These are phyloP conservation scores for Elongisporangium prolatum DNA, from an alignment of 352 stramenopile species.

Conservation along the genomic window DNA sequence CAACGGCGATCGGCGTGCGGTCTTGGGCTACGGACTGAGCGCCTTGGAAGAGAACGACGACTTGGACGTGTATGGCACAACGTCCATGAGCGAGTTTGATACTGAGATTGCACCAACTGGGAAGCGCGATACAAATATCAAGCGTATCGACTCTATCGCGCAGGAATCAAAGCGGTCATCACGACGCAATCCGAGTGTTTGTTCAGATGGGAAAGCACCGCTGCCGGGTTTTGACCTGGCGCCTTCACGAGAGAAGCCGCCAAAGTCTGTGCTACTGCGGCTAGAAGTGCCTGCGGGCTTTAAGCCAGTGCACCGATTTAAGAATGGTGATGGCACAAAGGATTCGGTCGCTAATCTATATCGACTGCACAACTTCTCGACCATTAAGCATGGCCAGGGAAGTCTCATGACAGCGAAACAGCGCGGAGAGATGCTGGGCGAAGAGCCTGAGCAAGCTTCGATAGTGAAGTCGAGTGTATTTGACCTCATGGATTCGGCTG, in stretches of 20 bases:
- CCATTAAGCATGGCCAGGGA: constrained; percentile 20
- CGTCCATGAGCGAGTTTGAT: constrained; percentile 69
- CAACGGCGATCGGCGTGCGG: constrained; percentile 26
- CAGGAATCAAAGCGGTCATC: constrained; percentile 18
- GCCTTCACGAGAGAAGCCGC: constrained; percentile 28
- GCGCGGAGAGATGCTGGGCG: constrained; percentile 33
- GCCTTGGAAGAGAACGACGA: constrained; percentile 84
- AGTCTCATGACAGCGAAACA: constrained; percentile 48
- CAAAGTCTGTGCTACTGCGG: constrained; percentile 29
- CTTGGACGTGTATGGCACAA: constrained; percentile 69
- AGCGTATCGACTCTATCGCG: constrained; percentile 27
- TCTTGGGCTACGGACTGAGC: constrained; percentile 59
- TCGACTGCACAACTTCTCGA: constrained; percentile 51
- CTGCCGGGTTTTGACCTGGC: constrained; percentile 59
- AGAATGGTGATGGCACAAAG: constrained; percentile 14
- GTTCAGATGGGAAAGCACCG: constrained; percentile 49
- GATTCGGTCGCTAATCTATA: constrained; percentile 35
- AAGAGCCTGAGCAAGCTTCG: constrained; percentile 1
- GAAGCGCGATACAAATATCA: constrained; percentile 13
- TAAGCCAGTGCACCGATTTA: constrained; percentile 39
- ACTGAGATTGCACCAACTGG: constrained; percentile 35
- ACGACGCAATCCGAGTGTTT: constrained; percentile 22
- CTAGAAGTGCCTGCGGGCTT: constrained; percentile 55
- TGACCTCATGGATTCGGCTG: constrained; percentile 39
- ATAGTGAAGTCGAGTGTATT: constrained; percentile 42